phyloP scores from a whole-genome alignment of 805 yeast species.

The Ogataea philodendri region DNA sequence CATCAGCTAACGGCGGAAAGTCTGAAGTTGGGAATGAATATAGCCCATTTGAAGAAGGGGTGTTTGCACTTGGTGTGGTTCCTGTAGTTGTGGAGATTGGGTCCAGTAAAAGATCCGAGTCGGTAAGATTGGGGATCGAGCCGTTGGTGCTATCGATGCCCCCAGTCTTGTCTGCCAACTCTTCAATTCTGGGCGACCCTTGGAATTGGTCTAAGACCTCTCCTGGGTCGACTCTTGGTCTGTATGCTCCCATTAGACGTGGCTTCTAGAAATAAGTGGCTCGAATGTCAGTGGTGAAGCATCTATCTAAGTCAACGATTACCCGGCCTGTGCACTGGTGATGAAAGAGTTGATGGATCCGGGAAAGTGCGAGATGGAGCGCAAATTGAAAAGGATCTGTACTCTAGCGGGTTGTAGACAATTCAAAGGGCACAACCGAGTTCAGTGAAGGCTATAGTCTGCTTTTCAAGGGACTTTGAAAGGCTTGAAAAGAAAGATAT shows the following conservation, averaged over 20 bases:
- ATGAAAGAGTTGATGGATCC: too few species aligned
- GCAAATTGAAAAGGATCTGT: too few species aligned
- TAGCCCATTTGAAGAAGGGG: slow-evolving; percentile 2
- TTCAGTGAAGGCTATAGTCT: too few species aligned
- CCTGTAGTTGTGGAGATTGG: slow-evolving; percentile 12
- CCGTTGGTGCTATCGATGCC: slow-evolving; percentile 1
- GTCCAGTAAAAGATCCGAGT: slow-evolving; percentile 13
- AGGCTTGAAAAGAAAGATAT: neutral
- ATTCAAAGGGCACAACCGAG: too few species aligned
- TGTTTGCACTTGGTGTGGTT: slow-evolving; percentile 7
- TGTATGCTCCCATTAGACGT: slow-evolving; percentile 10
- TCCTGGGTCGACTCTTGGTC: slow-evolving; percentile 3
- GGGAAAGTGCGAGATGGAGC: too few species aligned
- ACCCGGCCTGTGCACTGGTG: too few species aligned
- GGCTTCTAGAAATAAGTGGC: neutral
- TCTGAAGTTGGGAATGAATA: slow-evolving; percentile 16
- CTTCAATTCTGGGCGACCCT: slow-evolving; percentile 14
- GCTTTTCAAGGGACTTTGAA: too few species aligned
- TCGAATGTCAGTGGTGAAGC: too few species aligned
- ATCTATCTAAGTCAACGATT: too few species aligned
- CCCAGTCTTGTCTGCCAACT: slow-evolving; percentile 8
- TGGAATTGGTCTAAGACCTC: slow-evolving; percentile 5
- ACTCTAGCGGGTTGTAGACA: too few species aligned
- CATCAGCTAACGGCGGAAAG: slow-evolving; percentile 9
- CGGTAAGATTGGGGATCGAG: slow-evolving; percentile 7